Evolutionary conservation across 2,329 filamentous ascomycete species (phyloP).

Genomic region (Pestalotiopsis sp.): DNA sequence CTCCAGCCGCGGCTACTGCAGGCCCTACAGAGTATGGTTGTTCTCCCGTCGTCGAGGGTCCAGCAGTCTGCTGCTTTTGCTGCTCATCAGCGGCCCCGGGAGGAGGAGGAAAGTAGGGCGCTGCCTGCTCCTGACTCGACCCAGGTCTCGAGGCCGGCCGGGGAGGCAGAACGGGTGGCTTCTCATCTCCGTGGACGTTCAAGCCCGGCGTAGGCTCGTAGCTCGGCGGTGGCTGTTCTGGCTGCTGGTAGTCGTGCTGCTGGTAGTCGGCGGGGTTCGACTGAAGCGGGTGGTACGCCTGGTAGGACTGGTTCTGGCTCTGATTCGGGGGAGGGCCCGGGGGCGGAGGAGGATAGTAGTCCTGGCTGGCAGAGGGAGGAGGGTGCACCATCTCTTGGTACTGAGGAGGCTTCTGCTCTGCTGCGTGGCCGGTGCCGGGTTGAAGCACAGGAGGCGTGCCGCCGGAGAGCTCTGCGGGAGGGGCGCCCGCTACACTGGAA

Average conservation of each 20-base stretch:
- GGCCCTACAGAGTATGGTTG: neutral
- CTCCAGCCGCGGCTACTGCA: neutral
- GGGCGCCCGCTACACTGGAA: slow-evolving; percentile 1
- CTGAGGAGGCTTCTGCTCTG: slow-evolving; percentile 8
- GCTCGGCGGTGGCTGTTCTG: slow-evolving; percentile 10
- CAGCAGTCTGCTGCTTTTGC: neutral
- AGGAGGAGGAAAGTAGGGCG: slow-evolving; percentile 15
- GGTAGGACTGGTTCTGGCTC: neutral
- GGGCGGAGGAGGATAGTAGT: slow-evolving; percentile 14
- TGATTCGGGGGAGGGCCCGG: slow-evolving; percentile 12
- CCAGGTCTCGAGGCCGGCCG: slow-evolving; percentile 11
- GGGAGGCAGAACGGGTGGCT: slow-evolving; percentile 12
- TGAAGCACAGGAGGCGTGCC: neutral
- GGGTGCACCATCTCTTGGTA: slow-evolving; percentile 8
- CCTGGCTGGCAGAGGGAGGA: neutral
- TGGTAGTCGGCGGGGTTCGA: slow-evolving; percentile 14
- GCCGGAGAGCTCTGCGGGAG: neutral
- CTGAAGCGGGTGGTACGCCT: slow-evolving; percentile 15
- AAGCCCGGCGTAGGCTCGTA: slow-evolving; percentile 4
- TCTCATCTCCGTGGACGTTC: slow-evolving; percentile 12
- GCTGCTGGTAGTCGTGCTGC: too few relatives aligned
- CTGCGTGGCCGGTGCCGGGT: neutral
- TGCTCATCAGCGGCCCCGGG: neutral
- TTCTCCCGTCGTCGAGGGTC: neutral
- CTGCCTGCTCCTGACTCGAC: slow-evolving; percentile 12